Evolutionary conservation across 225 moss, liverwort and hornwort species (phyloP).

Genomic region (Rhytidiadelphus loreus): DNA sequence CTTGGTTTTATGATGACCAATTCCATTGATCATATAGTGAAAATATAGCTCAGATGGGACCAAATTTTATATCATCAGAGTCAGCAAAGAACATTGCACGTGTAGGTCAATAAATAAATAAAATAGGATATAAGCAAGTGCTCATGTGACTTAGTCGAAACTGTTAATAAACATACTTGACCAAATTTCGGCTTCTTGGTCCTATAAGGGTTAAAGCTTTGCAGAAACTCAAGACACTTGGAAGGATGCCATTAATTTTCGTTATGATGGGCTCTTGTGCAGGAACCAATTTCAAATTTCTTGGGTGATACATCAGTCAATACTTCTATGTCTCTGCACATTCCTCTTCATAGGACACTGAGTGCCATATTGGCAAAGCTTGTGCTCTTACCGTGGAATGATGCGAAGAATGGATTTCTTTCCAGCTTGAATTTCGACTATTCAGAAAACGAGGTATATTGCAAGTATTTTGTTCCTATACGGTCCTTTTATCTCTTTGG

Average conservation of each 20-base stretch:
- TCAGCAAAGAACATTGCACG: not conserved
- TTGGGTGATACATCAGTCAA: constrained; percentile 3
- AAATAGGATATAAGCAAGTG: not conserved
- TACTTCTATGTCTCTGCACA: constrained; percentile 69
- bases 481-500: not conserved
- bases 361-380: constrained; percentile 86
- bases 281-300: constrained; percentile 12
- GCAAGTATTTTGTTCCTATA: not conserved
- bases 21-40: not conserved
- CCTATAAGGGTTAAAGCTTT: not conserved
- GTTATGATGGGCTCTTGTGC: constrained; percentile 5
- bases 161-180: not conserved
- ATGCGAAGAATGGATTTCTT: constrained; percentile 60
- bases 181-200: not conserved
- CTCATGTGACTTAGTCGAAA: not conserved
- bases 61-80: not conserved
- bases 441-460: constrained; percentile 61
- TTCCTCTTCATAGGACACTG: constrained; percentile 87
- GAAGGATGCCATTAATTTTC: not conserved
- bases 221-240: not conserved
- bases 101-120: not conserved
- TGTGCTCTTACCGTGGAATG: constrained; percentile 72
- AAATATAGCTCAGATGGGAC: not conserved
- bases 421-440: constrained; percentile 39
- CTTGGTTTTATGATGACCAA: not conserved